Base-by-base conservation (phyloP, 2,329 filamentous ascomycete genomes). In the Apiospora phragmitis region DNA sequence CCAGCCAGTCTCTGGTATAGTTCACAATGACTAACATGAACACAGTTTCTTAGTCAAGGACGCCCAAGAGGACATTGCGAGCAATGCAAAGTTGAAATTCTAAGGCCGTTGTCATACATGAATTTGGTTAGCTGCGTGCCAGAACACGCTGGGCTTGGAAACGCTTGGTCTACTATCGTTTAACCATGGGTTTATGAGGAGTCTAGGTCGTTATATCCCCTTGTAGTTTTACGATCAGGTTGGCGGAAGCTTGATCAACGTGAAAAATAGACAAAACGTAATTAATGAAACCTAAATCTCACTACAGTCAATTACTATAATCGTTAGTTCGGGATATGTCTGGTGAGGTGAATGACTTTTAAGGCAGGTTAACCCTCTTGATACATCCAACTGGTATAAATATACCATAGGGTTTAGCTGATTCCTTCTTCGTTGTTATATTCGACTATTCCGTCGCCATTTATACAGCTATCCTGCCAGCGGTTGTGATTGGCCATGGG, bases 1-100 rank as follows among this genome's bases (percentile, higher is more conserved):
- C 43, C 24, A 42, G 65, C n/a, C 16, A 12, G 67, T 51, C n/a
- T 51, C 35, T 26, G 24, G 38, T 14, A 6, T n/a, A 38, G 26
- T 59, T 18, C n/a, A 42, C 4, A 12, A 16, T 49, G 8, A 38
- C 47, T 55, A 29, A 47, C 47, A 8, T 12, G 14, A 47, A 5
- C 29, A 24, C 69, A 97, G 95, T 77, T 98, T 97, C 81, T 84
- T 98, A 73, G 84, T 97, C 73, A 95, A 90, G 81, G 95, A 98
- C 80, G 90, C 94, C 5, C 89, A 93, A 77, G 92, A 97, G 76
- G 95, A 97, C 76, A 87, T 97, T 76, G 89, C 92, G 55, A 42
- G 38, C 35, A 42, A 14, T 4, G 24, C 68, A 12, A 43, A 43
- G 41, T 24, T 70, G 43, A 70, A 70, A 38, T 26, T 47, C 24